Conservation (phyloP, 202 grass and related monocot genomes). For the Dendrocalamus latiflorus region DNA sequence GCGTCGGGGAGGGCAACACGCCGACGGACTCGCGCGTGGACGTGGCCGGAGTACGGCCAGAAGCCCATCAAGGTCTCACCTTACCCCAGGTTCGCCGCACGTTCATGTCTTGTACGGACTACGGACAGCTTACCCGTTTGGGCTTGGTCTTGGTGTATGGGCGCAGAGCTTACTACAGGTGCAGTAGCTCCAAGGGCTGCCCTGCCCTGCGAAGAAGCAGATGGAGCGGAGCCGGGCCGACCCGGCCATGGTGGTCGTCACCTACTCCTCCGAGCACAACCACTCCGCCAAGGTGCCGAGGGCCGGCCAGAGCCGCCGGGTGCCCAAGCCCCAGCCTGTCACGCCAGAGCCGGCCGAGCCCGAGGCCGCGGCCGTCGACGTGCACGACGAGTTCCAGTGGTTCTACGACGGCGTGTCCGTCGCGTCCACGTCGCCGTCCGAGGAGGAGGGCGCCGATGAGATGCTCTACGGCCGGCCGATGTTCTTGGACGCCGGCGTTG, state of each 20-base stretch:
- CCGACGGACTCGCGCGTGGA: conserved; percentile 78
- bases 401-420: conserved; percentile 59
- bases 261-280: conserved; percentile 84
- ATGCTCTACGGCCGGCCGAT: conserved; percentile 57
- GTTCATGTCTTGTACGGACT: too few species aligned
- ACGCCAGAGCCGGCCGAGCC: not conserved
- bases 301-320: conserved; percentile 10
- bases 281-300: conserved; percentile 37
- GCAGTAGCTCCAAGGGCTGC: conserved; percentile 88
- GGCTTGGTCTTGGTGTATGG: not conserved
- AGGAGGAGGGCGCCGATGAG: conserved; percentile 41
- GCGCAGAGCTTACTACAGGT: conserved; percentile 78
- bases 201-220: conserved; percentile 84
- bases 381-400: conserved; percentile 67
- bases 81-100: conserved; percentile 56
- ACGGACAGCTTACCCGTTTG: not conserved
- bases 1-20: conserved; percentile 69
- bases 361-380: conserved; percentile 12
- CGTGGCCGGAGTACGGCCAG: conserved; percentile 97
- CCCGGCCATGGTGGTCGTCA: conserved; percentile 54
- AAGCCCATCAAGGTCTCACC: conserved; percentile 94
- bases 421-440: conserved; percentile 44
- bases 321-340: not conserved
- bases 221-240: conserved; percentile 57
- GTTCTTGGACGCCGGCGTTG: conserved; percentile 36